Evolutionary conservation across 441 rosid genomes (phyloP).

Genomic region (Eruca vesicaria): DNA sequence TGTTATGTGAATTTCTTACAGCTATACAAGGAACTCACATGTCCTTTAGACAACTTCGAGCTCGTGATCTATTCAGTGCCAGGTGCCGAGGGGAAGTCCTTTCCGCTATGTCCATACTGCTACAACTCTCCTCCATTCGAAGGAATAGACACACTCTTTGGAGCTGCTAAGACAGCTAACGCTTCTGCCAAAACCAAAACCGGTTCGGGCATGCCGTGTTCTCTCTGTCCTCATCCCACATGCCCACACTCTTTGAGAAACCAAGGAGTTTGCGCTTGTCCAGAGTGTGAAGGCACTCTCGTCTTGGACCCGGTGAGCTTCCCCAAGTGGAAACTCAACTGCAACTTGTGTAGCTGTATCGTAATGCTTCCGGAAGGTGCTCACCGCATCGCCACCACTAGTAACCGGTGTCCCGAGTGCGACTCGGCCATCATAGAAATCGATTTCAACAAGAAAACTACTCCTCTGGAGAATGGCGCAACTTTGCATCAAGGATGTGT

Average conservation of each 20-base stretch:
- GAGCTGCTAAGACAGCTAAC: slow-evolving; percentile 45
- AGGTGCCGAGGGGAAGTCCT: slow-evolving; percentile 91
- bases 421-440: slow-evolving; percentile 79
- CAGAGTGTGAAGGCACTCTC: slow-evolving; percentile 86
- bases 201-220: slow-evolving; percentile 95
- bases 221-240: slow-evolving; percentile 85
- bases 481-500: slow-evolving; percentile 82
- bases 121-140: slow-evolving; percentile 91
- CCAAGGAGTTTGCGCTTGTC: slow-evolving; percentile 97
- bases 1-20: slow-evolving; percentile 34
- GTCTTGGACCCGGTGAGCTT: slow-evolving; percentile 85
- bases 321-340: slow-evolving; percentile 91
- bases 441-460: slow-evolving; percentile 84
- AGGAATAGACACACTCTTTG: slow-evolving; percentile 67
- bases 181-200: slow-evolving; percentile 54
- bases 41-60: slow-evolving; percentile 92
- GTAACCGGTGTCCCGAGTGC: slow-evolving; percentile 67
- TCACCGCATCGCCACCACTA: slow-evolving; percentile 71
- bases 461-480: slow-evolving; percentile 83
- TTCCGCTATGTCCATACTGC: slow-evolving; percentile 91
- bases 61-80: slow-evolving; percentile 83
- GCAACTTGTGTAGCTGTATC: slow-evolving; percentile 87
- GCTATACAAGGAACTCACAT: slow-evolving; percentile 90
- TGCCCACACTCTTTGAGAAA: slow-evolving; percentile 78
- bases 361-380: slow-evolving; percentile 92